Conservation (phyloP, 148 eudicot species). For the Polygonum aviculare region DNA sequence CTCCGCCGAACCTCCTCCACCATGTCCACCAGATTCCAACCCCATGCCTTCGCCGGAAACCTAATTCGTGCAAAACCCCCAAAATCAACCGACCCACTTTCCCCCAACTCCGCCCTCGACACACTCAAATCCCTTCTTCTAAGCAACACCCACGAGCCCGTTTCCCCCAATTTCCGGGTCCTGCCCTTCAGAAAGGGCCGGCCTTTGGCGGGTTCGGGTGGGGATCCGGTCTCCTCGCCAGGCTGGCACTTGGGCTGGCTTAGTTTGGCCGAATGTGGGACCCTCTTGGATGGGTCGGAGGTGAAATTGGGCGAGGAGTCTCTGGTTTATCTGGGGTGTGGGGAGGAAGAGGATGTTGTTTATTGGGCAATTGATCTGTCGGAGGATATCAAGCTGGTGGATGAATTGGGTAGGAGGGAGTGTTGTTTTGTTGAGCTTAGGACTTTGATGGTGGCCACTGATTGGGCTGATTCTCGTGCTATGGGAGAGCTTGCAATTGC, state of each 20-base stretch:
- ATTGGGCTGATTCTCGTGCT: slow-evolving; percentile 66
- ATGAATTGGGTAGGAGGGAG: slow-evolving; percentile 43
- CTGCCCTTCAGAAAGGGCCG: slow-evolving; percentile 80
- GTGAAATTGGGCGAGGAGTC: slow-evolving; percentile 46
- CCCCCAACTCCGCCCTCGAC: slow-evolving; percentile 51
- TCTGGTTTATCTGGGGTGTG: slow-evolving; percentile 73
- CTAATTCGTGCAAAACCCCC: slow-evolving; percentile 58
- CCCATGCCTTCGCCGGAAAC: slow-evolving; percentile 82
- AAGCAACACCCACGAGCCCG: slow-evolving; percentile 25
- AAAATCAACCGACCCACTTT: slow-evolving; percentile 41
- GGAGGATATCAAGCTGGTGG: slow-evolving; percentile 39
- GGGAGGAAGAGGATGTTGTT: slow-evolving; percentile 43
- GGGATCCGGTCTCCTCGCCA: slow-evolving; percentile 18
- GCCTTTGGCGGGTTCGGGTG: slow-evolving; percentile 45
- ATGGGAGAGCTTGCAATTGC: slow-evolving; percentile 88
- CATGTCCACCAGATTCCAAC: slow-evolving; percentile 39
- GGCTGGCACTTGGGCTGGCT: slow-evolving; percentile 94
- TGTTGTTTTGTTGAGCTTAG: slow-evolving; percentile 80
- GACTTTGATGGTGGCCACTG: slow-evolving; percentile 98
- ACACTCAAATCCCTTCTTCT: slow-evolving; percentile 43
- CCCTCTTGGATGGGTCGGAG: slow-evolving; percentile 36
- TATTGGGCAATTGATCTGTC: slow-evolving; percentile 76
- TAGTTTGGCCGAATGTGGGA: slow-evolving; percentile 49
- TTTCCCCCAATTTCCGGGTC: slow-evolving; percentile 53
- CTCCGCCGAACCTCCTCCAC: slow-evolving; percentile 16